phyloP scores from a whole-genome alignment of 1,284 basidiomycete species.

The Microbotryum silenes-acaulis region DNA sequence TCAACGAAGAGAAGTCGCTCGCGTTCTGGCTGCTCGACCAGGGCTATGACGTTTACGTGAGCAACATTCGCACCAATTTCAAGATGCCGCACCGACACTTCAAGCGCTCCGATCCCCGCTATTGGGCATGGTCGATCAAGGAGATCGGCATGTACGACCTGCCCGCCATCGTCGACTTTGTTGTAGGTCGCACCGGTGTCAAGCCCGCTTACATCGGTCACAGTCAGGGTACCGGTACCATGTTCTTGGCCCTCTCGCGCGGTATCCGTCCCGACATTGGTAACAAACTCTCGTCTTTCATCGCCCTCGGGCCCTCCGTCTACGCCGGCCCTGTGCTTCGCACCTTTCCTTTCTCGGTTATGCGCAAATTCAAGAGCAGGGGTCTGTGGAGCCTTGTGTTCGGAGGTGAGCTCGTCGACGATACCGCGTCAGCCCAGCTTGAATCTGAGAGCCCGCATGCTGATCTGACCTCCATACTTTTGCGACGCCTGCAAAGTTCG shows the following conservation, averaged over 20 bases:
- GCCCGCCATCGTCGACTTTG: conserved; percentile 52
- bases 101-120: conserved; percentile 18
- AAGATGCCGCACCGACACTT: conserved; percentile 20
- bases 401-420: conserved; percentile 35
- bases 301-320: conserved; percentile 53
- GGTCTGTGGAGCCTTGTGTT: conserved; percentile 50
- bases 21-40: conserved; percentile 54
- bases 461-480: background rate
- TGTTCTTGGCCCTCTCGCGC: conserved; percentile 52
- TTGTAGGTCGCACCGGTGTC: conserved; percentile 47
- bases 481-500: conserved; percentile 40
- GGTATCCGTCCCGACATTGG: conserved; percentile 52
- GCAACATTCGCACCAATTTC: conserved; percentile 44
- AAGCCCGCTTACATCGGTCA: conserved; percentile 53
- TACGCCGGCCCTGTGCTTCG: conserved; percentile 52
- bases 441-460: background rate
- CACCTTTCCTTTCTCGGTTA: conserved; percentile 50
- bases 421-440: background rate
- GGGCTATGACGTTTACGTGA: conserved; percentile 53
- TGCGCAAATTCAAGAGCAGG: conserved; percentile 47
- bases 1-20: conserved; percentile 51
- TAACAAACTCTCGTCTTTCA: conserved; percentile 50
- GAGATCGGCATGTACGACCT: conserved; percentile 54
- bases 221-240: conserved; percentile 52
- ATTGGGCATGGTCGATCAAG: conserved; percentile 44